Conservation (phyloP, 2,329 filamentous ascomycete genomes). For the Blastomyces emzantsi region DNA sequence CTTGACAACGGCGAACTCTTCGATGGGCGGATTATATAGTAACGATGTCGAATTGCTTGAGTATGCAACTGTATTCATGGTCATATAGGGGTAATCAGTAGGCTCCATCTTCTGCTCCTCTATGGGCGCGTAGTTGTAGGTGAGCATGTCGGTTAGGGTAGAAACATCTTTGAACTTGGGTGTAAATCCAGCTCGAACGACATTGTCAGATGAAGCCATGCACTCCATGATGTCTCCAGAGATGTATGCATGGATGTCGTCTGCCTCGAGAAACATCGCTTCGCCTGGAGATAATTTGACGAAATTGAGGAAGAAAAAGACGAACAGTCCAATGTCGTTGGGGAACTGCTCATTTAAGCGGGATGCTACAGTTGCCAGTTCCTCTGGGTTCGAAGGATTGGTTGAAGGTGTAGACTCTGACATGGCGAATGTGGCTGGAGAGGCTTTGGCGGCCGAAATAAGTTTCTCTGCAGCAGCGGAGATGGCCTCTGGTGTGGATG, state of each 20-base stretch:
- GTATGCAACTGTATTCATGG: conserved; percentile 73
- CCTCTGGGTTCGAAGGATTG: conserved; percentile 38
- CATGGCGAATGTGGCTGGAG: conserved; percentile 64
- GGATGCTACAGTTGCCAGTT: conserved; percentile 65
- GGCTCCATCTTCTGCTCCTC: conserved; percentile 90
- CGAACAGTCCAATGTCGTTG: conserved; percentile 82
- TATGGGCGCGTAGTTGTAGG: conserved; percentile 91
- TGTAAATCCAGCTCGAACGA: conserved; percentile 92
- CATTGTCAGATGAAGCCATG: conserved; percentile 98
- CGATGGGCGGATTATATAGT: conserved; percentile 91
- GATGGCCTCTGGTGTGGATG: conserved; percentile 58
- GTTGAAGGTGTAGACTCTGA: conserved; percentile 26
- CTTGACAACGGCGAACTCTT: conserved; percentile 87
- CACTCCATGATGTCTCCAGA: conserved; percentile 85
- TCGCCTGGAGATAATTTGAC: conserved; percentile 81
- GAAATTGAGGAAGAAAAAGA: conserved; percentile 95
- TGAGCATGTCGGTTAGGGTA: conserved; percentile 83
- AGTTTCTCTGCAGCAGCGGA: conserved; percentile 58
- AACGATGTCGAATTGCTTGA: conserved; percentile 61
- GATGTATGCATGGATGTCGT: conserved; percentile 91
- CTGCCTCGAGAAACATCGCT: conserved; percentile 90
- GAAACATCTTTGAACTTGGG: conserved; percentile 97
- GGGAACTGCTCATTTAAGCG: conserved; percentile 79
- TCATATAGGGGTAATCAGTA: conserved; percentile 73
- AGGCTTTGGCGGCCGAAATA: conserved; percentile 58